phyloP scores from a whole-genome alignment of 768 basidiomycete genomes.

The Baorangia bicolor region DNA sequence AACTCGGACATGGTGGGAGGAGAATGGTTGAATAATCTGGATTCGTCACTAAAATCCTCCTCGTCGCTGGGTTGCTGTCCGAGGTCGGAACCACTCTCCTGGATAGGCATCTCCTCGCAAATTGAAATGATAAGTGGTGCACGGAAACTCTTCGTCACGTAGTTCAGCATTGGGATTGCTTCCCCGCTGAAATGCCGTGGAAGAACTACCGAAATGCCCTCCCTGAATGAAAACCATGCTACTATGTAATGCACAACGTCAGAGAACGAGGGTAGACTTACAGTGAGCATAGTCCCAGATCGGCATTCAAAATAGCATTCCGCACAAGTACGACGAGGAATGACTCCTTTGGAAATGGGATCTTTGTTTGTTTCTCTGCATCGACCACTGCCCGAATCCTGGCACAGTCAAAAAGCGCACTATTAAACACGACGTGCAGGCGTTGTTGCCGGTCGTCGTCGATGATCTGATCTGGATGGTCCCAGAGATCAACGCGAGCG shows the following conservation, averaged over 20 bases:
- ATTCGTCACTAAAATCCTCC: neutral
- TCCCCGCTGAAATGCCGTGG: too few relatives aligned
- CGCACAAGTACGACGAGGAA: conserved; percentile 7
- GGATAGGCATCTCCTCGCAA: neutral
- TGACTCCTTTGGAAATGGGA: conserved; percentile 3
- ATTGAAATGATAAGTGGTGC: conserved; percentile 1
- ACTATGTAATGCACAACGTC: neutral
- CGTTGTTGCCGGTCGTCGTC: neutral
- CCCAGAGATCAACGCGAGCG: neutral
- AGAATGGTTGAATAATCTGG: neutral
- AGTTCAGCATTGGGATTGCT: conserved; percentile 1
- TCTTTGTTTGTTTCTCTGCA: neutral
- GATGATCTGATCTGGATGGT: neutral
- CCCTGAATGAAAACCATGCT: neutral
- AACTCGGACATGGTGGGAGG: conserved; percentile 5
- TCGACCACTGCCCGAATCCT: conserved; percentile 3
- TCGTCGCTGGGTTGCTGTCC: too few relatives aligned
- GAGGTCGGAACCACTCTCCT: neutral
- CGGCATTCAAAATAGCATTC: neutral
- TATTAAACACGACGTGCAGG: neutral
- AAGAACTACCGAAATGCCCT: conserved; percentile 1
- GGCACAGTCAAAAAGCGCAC: neutral
- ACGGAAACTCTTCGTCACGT: neutral
- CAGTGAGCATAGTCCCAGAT: neutral
- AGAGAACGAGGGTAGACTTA: neutral